Percentiles rank a stretch among this genome's conserved stretches.
Evolutionary conservation across 345 rosid species (phyloP).

Genomic region (Murraya paniculata): DNA sequence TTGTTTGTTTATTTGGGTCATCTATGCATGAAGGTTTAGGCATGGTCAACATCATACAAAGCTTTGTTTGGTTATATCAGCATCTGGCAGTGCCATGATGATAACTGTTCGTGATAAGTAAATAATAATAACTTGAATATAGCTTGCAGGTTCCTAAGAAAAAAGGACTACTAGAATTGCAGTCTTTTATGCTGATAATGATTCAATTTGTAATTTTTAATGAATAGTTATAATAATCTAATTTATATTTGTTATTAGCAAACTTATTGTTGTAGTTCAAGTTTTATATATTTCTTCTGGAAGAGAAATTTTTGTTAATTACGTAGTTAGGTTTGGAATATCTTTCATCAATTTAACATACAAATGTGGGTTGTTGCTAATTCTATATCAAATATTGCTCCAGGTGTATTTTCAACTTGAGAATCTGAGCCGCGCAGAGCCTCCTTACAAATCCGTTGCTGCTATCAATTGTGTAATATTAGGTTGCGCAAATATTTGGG

Average conservation of each 20-base stretch:
- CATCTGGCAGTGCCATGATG: no score
- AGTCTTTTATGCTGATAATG: background rate
- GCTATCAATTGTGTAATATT: conserved; percentile 87
- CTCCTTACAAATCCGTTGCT: conserved; percentile 88
- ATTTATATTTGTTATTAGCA: background rate
- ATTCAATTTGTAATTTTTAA: background rate
- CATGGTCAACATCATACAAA: background rate
- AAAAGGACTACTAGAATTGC: background rate
- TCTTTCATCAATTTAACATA: background rate
- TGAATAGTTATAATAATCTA: background rate
- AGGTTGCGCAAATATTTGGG: conserved; percentile 97
- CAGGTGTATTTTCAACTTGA: conserved; percentile 94
- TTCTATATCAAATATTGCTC: conserved; percentile 3
- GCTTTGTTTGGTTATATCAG: no score
- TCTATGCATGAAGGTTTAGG: background rate
- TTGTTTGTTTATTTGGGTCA: background rate
- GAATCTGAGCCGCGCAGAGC: conserved; percentile 62
- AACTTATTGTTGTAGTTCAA: background rate
- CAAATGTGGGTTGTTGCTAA: conserved; percentile 12
- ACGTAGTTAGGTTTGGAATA: background rate
- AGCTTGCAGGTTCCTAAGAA: background rate
- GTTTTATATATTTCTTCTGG: background rate
- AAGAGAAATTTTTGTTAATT: background rate
- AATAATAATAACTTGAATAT: background rate
- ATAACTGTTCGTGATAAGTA: no score